These are phyloP conservation scores for Phytophthora capsici DNA, from an alignment of 352 stramenopile genomes.

Conservation along the genomic window DNA sequence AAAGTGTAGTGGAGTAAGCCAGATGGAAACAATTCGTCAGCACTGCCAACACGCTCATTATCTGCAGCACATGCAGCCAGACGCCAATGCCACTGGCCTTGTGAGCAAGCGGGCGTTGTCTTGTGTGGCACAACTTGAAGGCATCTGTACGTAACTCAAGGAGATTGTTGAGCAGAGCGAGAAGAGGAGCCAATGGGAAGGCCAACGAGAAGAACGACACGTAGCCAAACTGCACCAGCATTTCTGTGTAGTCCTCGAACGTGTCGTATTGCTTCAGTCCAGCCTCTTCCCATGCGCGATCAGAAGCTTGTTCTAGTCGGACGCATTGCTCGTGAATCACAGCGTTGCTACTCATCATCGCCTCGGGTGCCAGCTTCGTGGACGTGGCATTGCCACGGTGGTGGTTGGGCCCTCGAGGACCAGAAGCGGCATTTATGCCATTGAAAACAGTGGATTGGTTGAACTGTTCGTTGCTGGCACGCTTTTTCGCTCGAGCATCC, in stretches of 20 bases:
- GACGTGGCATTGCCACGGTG: conserved; percentile 18
- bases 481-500: conserved; percentile 58
- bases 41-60: conserved; percentile 95
- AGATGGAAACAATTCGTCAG: conserved; percentile 97
- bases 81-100: conserved; percentile 94
- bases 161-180: conserved; percentile 94
- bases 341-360: conserved; percentile 50
- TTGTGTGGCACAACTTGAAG: conserved; percentile 95
- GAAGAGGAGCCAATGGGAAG: conserved; percentile 94
- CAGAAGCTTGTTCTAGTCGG: conserved; percentile 79
- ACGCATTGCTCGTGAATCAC: conserved; percentile 83
- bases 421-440: conserved; percentile 10
- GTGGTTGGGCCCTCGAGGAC: conserved; percentile 18
- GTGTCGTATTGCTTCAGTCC: conserved; percentile 92
- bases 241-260: conserved; percentile 95
- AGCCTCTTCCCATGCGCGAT: conserved; percentile 91
- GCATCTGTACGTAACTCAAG: conserved; percentile 93
- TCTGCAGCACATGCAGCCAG: conserved; percentile 92
- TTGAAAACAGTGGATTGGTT: conserved; percentile 73
- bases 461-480: conserved; percentile 65
- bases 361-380: conserved; percentile 19
- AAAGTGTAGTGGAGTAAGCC: conserved; percentile 78
- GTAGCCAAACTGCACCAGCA: conserved; percentile 96
- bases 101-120: conserved; percentile 89
- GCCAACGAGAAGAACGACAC: conserved; percentile 96